Evolutionary conservation across 805 yeast genomes (phyloP).

Genomic region (Isabelozyma heimii): DNA sequence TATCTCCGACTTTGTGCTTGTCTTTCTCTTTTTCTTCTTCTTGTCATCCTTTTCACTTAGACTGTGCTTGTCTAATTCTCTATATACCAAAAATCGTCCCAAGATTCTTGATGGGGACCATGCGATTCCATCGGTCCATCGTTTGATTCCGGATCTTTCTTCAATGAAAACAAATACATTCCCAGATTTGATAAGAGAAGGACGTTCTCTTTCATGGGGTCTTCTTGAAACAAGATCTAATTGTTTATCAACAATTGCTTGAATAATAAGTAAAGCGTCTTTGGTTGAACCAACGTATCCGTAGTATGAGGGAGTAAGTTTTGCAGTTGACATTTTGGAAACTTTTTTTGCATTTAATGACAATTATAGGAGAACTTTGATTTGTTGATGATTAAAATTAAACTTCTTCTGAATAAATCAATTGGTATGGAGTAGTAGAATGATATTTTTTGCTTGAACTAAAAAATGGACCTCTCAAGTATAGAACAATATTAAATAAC

Average conservation of each 20-base stretch:
- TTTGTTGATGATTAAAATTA: no score
- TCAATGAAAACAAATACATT: conserved; percentile 83
- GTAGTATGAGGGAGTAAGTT: conserved; percentile 52
- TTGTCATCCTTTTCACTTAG: conserved; percentile 44
- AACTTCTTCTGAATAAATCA: no score
- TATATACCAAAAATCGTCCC: conserved; percentile 80
- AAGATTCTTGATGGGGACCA: conserved; percentile 92
- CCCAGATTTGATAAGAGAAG: conserved; percentile 66
- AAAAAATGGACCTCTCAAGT: no score
- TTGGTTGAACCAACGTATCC: conserved; percentile 81
- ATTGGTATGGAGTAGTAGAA: no score
- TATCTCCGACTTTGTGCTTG: conserved; percentile 9
- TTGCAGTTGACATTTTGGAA: conserved; percentile 2
- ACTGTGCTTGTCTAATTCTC: conserved; percentile 51
- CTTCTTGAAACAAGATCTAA: conserved; percentile 68
- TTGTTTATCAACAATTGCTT: conserved; percentile 66
- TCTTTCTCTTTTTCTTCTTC: conserved; percentile 34
- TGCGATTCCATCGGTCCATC: conserved; percentile 96
- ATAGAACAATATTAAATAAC: no score
- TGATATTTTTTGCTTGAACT: no score
- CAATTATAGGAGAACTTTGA: background rate
- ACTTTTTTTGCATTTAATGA: background rate
- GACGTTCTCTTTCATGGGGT: conserved; percentile 78
- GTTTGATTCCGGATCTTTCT: conserved; percentile 74
- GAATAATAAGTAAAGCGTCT: conserved; percentile 80